phyloP scores from a whole-genome alignment of 2,329 filamentous ascomycete genomes.

The Mycosphaerella sp. region DNA sequence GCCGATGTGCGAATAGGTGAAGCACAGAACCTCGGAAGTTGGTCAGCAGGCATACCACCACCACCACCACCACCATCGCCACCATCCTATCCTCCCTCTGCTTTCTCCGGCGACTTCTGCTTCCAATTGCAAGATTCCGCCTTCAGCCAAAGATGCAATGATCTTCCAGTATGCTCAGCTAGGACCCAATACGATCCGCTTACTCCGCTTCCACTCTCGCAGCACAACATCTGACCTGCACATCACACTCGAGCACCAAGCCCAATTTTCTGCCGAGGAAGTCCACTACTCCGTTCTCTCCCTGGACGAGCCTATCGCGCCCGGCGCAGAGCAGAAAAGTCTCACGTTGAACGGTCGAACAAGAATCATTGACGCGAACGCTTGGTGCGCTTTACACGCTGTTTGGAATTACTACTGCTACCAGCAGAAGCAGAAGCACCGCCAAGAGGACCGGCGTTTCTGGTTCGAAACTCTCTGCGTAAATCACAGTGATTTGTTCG shows the following conservation, averaged over 20 bases:
- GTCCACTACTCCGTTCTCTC: conserved; percentile 9
- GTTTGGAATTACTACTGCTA: neutral
- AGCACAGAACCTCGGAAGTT: no score
- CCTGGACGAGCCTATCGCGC: neutral
- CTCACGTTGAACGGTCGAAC: conserved; percentile 16
- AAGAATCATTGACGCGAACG: conserved; percentile 7
- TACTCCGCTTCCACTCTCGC: conserved; percentile 11
- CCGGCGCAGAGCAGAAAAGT: conserved; percentile 3
- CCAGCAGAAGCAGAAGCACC: no score
- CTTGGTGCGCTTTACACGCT: conserved; percentile 8
- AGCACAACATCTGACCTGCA: conserved; percentile 9
- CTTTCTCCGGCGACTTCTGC: neutral
- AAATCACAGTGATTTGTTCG: conserved; percentile 6
- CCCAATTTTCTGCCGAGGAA: conserved; percentile 2
- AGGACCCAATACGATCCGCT: conserved; percentile 9
- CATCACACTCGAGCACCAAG: conserved; percentile 13
- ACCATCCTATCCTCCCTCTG: neutral
- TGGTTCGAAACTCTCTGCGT: conserved; percentile 9
- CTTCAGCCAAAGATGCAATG: neutral
- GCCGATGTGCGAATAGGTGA: no score
- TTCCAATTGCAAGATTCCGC: neutral
- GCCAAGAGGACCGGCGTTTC: conserved; percentile 1
- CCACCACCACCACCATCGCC: no score
- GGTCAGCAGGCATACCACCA: no score
- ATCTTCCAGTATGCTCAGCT: conserved; percentile 18